Conservation (phyloP, 176 grass and related monocot species). For the Carex pumila region DNA sequence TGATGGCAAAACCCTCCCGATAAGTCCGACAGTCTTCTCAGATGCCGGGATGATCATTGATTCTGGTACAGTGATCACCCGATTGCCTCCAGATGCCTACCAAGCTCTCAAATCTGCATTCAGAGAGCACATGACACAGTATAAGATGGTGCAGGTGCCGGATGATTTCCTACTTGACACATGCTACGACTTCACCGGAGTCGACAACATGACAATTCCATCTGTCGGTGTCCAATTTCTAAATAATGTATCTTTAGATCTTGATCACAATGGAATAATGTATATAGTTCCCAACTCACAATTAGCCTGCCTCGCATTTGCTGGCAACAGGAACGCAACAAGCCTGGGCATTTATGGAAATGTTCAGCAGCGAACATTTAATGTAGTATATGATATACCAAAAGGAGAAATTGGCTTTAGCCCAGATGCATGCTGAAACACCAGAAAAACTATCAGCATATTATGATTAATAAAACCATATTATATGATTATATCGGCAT, state of each 20-base stretch:
- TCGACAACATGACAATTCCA: constrained; percentile 1
- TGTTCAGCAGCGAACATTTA: constrained; percentile 32
- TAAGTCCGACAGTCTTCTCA: not conserved
- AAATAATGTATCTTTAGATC: constrained; percentile 8
- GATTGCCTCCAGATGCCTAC: constrained; percentile 29
- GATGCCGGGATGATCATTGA: constrained; percentile 11
- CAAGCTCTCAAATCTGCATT: constrained; percentile 12
- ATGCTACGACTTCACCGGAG: constrained; percentile 35
- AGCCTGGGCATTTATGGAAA: constrained; percentile 26
- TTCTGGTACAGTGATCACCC: constrained; percentile 43
- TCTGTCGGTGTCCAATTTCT: constrained; percentile 18
- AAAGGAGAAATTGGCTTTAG: constrained; percentile 24
- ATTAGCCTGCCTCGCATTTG: constrained; percentile 27
- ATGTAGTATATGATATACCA: constrained; percentile 32
- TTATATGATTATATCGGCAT: not conserved
- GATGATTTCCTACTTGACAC: not conserved
- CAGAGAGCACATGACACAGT: constrained; percentile 22
- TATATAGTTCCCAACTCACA: not conserved
- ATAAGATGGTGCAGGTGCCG: not conserved
- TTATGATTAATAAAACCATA: not conserved
- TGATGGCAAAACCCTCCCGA: not conserved
- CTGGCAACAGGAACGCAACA: not conserved
- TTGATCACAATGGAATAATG: not conserved
- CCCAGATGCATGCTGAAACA: not conserved
- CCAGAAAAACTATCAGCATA: not conserved